Evolutionary conservation across 768 basidiomycete species (phyloP).

Genomic region (Lactifluus volemus): DNA sequence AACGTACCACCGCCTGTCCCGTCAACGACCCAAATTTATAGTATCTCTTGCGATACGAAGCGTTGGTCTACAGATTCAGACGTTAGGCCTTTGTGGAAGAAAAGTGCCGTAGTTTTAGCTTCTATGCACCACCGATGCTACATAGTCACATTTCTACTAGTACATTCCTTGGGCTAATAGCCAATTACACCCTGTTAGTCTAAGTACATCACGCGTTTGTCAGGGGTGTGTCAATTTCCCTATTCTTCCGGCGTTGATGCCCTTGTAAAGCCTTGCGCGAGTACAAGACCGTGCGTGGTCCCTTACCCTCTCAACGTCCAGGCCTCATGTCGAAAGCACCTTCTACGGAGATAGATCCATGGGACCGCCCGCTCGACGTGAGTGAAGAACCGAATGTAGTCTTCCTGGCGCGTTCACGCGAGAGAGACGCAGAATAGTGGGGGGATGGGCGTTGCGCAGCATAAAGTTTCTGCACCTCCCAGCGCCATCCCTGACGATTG

Average conservation of each 20-base stretch:
- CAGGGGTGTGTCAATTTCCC: not conserved
- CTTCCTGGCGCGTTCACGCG: not conserved
- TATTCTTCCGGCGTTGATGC: not conserved
- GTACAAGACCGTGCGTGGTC: not conserved
- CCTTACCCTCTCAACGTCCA: not conserved
- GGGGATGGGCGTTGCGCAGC: not conserved
- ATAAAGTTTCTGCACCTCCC: not conserved
- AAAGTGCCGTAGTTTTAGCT: not conserved
- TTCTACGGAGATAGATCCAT: constrained; percentile 9
- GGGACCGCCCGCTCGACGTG: constrained; percentile 15
- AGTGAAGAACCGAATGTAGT: not conserved
- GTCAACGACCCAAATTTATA: not conserved
- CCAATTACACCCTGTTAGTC: not conserved
- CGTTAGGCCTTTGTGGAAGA: not conserved
- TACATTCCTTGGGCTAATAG: not conserved
- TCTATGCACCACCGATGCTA: not conserved
- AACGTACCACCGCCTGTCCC: not conserved
- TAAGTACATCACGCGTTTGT: not conserved
- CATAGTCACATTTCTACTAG: not conserved
- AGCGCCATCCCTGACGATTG: constrained; percentile 41
- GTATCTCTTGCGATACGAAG: not conserved
- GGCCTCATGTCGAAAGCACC: constrained; percentile 4
- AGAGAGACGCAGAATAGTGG: not conserved
- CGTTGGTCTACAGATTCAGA: not conserved
- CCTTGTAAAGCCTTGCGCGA: not conserved